Evolutionary conservation across 441 rosid species (phyloP).

Genomic region (Pelargonium citronellum): DNA sequence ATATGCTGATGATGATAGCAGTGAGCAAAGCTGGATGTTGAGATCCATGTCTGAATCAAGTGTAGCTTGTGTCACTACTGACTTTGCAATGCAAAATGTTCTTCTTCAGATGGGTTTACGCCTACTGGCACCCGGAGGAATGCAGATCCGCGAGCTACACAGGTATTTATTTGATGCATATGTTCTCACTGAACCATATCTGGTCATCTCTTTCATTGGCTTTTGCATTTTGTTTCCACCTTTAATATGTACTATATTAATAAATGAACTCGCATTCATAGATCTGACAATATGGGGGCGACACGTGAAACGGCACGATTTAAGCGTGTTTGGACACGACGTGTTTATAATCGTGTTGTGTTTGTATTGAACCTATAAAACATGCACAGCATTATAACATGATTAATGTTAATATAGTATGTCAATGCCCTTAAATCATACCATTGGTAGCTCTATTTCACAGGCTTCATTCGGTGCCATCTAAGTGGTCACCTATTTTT

Average conservation of each 20-base stretch:
- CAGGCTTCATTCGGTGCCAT: not conserved
- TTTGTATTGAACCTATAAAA: no score
- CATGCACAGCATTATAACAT: no score
- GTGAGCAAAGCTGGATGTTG: constrained; percentile 78
- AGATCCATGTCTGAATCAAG: constrained; percentile 85
- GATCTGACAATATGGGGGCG: no score
- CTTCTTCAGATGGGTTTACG: constrained; percentile 94
- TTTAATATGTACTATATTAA: not conserved
- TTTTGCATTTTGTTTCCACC: constrained; percentile 1
- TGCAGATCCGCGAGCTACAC: constrained; percentile 77
- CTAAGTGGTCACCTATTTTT: not conserved
- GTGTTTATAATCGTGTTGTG: no score
- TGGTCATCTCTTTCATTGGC: constrained; percentile 1
- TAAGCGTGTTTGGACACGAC: no score
- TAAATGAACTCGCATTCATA: no score
- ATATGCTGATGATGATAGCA: constrained; percentile 54
- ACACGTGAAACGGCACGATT: no score
- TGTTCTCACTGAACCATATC: not conserved
- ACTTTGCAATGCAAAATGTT: constrained; percentile 94
- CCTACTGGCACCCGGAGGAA: constrained; percentile 77
- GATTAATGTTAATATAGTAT: no score
- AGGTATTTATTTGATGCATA: constrained; percentile 38
- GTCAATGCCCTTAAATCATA: no score
- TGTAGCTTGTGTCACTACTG: constrained; percentile 87
- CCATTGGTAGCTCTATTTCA: not conserved